Base-by-base conservation (phyloP, 1,284 basidiomycete species). In the Pseudozyma thailandica region DNA sequence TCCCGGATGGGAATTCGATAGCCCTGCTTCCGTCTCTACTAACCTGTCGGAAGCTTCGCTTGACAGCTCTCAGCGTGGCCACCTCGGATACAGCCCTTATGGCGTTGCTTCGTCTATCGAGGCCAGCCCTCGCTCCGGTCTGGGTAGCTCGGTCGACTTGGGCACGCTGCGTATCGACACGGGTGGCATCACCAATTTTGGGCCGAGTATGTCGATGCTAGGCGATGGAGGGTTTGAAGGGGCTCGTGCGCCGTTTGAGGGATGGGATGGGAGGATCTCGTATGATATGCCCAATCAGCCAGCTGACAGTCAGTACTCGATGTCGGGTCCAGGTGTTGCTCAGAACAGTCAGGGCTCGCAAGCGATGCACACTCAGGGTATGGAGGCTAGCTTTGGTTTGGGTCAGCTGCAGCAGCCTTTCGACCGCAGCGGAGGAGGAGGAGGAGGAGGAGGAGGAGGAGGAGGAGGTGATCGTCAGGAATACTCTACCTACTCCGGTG, bases 31-130 rank as follows among this genome's bases (percentile, higher is more conserved):
- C 31, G 56, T 64, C 28, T 56, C 61, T 15, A 71, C 68, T 9
- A 71, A 55, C 25, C 57, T 71, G 0, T 71, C 68, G 13, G 68
- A 71, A 31, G 52, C 60, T 3, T 71, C 68, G 30, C 43, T 64
- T 20, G 68, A 71, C 26, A 71, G 68, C 33, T 37, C 16, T 16
- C 52, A 56, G 15, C 60, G 57, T 3, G 48, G 47, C 9, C 41
- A 49, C 25, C 21, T 70, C 20, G 65, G 59, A 0, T 60, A 60
- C 47, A 66, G 63, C 42, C 57, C 63, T 1, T 66, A 60, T 33
- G 63, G 63, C 6, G 45, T 66, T 3, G 18, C 63, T 1, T 44
- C 63, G 23, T 59, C 55, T 26, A 59, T 60, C 42, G 68, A 71
- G 28, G 61, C 60, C 0, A 71, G 61, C n/a, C 61, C 68, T 9